Evolutionary conservation across 2,329 filamentous ascomycete genomes (phyloP), one percentile per base, ranked within the genome.

Genomic region (Hypoxylon sp.): DNA sequence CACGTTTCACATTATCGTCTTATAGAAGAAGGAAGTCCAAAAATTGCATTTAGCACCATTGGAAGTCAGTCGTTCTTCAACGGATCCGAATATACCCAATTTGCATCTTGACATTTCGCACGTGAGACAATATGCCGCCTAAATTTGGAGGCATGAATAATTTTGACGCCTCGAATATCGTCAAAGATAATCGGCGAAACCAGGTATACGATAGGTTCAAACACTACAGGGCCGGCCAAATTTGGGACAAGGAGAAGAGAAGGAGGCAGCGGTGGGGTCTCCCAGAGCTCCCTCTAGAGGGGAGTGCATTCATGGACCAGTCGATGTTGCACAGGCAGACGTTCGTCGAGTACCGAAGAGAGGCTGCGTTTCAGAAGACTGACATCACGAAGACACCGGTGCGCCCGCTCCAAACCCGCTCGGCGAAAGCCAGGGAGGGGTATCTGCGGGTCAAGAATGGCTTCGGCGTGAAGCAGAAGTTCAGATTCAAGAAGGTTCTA

Each of bases 191-290:
- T 0, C 3, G 4, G 35, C n/a, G 35, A 6, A 29, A 4, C 4
- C 10, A 39, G 31, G 3, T 24, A 2, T 54, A 42, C 13, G 15
- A 54, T 29, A 42, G 29, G 19, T n/a, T 15, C 21, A 24, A 11
- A n/a, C 19, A 42, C 21, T 54, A 42, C 39, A 29, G 21, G 21
- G 35, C 52, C n/a, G 15, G 21, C 15, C 5, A 6, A 5, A 1
- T 2, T 15, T 51, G 24, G 15, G 3, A 17, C 15, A 19, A n/a
- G 15, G 5, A 59, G 42, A 2, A 64, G 70, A 13, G 5, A 59
- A 51, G 2, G 58, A 70, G 6, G 63, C 32, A 35, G 60, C 17
- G 17, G 7, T 44, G 13, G 24, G 72, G 29, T 61, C 11, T 31
- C 35, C 52, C 52, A 13, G 8, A 29, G 3, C 35, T 15, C 17